Conservation (phyloP, 176 grass and related monocot genomes). For the Oryza rufipogon region DNA sequence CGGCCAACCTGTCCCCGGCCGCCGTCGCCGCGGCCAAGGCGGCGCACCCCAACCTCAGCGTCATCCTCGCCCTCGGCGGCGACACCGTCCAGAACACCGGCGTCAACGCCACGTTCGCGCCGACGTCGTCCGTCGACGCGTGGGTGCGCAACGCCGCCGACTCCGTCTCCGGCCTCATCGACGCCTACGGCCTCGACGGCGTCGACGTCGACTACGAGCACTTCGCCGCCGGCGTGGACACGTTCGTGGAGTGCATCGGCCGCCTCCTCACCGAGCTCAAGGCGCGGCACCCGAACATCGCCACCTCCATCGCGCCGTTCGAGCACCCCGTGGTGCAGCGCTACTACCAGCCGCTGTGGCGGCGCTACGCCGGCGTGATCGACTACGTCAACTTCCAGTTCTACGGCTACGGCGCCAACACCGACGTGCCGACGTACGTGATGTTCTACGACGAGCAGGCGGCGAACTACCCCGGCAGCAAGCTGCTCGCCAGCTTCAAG, state of each 20-base stretch:
- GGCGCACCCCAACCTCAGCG: slow-evolving; percentile 38
- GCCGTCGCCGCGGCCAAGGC: slow-evolving; percentile 30
- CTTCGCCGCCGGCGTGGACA: slow-evolving; percentile 19
- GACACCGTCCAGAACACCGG: background rate
- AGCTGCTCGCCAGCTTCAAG: slow-evolving; percentile 57
- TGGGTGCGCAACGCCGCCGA: slow-evolving; percentile 60
- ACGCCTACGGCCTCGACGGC: slow-evolving; percentile 54
- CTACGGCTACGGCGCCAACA: slow-evolving; percentile 59
- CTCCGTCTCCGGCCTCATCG: slow-evolving; percentile 46
- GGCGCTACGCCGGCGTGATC: slow-evolving; percentile 50
- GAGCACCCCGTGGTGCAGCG: slow-evolving; percentile 6
- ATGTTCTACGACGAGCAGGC: slow-evolving; percentile 32
- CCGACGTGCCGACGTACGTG: slow-evolving; percentile 43
- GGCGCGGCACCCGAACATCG: background rate
- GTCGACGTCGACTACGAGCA: slow-evolving; percentile 70
- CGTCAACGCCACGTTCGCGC: background rate
- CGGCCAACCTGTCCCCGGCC: background rate
- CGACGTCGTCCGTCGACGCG: slow-evolving; percentile 25
- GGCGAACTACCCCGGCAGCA: slow-evolving; percentile 46
- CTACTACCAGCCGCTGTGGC: slow-evolving; percentile 60
- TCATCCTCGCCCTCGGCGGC: slow-evolving; percentile 44
- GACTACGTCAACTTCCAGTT: slow-evolving; percentile 81
- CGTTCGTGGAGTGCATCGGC: slow-evolving; percentile 61
- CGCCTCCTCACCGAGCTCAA: slow-evolving; percentile 52
- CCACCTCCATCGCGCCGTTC: slow-evolving; percentile 71